These are phyloP conservation scores for Artemisia annua DNA, from an alignment of 129 eudicot species.

Conservation along the genomic window DNA sequence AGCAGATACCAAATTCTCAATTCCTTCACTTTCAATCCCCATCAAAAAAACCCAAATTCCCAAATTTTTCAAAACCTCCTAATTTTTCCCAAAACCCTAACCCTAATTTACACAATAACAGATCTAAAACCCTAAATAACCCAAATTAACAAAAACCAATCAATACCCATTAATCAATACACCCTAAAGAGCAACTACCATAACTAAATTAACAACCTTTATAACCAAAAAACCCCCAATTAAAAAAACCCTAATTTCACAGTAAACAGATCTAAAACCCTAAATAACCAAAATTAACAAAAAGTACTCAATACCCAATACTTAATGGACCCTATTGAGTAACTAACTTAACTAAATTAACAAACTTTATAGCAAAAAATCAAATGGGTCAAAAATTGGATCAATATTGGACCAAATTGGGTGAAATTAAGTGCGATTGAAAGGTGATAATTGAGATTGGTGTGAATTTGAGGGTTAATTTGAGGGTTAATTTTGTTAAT, in stretches of 20 bases:
- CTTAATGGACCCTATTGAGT: conserved; percentile 14
- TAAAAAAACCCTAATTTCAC: neutral
- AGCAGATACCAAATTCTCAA: conserved; percentile 58
- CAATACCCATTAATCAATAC: neutral
- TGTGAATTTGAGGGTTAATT: neutral
- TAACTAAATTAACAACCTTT: conserved; percentile 4
- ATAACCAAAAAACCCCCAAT: no score
- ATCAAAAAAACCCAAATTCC: conserved; percentile 10
- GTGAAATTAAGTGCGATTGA: conserved; percentile 17
- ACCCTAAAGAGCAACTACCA: conserved; percentile 8
- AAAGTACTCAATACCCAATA: neutral
- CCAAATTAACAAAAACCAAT: no score
- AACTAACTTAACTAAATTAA: conserved; percentile 14
- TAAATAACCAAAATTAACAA: no score
- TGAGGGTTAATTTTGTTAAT: conserved; percentile 10
- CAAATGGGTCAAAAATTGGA: conserved; percentile 1
- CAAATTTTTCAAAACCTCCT: neutral
- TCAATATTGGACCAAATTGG: conserved; percentile 10
- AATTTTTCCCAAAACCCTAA: conserved; percentile 17
- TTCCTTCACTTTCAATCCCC: conserved; percentile 48
- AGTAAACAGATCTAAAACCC: conserved; percentile 27
- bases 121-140: conserved; percentile 20
- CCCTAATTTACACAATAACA: conserved; percentile 5
- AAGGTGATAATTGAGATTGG: conserved; percentile 19
- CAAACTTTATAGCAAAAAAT: neutral